Base-by-base conservation (phyloP, 495 filamentous ascomycete species). In the Podospora tetraspora region DNA sequence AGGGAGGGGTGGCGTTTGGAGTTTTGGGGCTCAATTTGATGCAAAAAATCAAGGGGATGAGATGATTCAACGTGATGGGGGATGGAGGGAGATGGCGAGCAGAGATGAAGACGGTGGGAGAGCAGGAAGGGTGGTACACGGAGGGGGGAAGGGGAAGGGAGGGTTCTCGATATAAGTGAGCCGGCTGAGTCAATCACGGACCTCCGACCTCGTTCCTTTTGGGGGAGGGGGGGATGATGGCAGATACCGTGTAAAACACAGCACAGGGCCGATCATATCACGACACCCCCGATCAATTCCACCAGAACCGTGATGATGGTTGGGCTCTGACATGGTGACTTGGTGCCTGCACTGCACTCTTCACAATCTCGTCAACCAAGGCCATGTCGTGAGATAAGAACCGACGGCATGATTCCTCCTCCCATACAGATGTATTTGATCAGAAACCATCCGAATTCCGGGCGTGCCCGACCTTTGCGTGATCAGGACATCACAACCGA, bases 81-180 rank as follows among this genome's bases (percentile, higher is more conserved):
- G 21, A 34, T 30, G 23, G 60, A 57, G 29, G 58, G 30, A 16
- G 57, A 58, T 62, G 59, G 60, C 57, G 24, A 59, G 57, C 57
- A 24, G 57, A 64, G 62, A 67, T 61, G 70, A 61, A 67, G 25
- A 60, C 43, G 66, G n/a, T 61, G 52, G 65, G 21, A 66, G 29
- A 25, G 2, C 30, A 65, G 56, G 27, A 56, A 60, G 25, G 23
- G 16, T 25, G 23, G 16, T 25, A 24, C 56, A 61, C 59, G 22
- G 59, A 60, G 23, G 59, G 22, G 25, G 24, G 23, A 27, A 70
- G 9, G 19, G 62, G 59, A 19, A 57, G 32, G 61, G 57, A 29
- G 57, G 34, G 24, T 29, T 58, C 56, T 63, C 37, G 68, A 71
- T 72, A 74, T 74, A 74, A 71, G 63, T 70, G 57, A 62, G 30